These are phyloP conservation scores for Termitomyces eurrhizus DNA, from an alignment of 768 basidiomycete species.

Conservation along the genomic window DNA sequence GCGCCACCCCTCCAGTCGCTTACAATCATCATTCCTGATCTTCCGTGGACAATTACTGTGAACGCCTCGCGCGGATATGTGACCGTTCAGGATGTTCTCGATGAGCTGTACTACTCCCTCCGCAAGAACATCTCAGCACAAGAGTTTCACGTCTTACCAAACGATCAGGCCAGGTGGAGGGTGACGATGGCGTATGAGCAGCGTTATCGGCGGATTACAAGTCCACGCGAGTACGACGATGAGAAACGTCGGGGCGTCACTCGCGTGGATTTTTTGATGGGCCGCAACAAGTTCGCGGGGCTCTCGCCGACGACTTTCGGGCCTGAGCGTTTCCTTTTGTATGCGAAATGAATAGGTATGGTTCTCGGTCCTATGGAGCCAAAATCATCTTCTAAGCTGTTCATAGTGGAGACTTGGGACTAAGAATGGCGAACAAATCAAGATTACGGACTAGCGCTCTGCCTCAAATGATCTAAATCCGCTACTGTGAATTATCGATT, in stretches of 20 bases:
- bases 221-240: constrained; percentile 30
- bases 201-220: constrained; percentile 37
- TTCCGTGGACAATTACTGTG: constrained; percentile 36
- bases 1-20: constrained; percentile 26
- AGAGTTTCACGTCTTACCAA: constrained; percentile 41
- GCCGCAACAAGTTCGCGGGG: constrained; percentile 40
- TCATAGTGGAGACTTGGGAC: background rate
- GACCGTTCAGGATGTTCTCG: constrained; percentile 34
- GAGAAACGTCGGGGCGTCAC: constrained; percentile 52
- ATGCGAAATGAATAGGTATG: constrained; percentile 5
- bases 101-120: constrained; percentile 31
- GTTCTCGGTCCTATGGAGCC: background rate
- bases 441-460: background rate
- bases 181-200: constrained; percentile 45
- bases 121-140: constrained; percentile 34
- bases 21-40: constrained; percentile 23
- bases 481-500: background rate
- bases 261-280: constrained; percentile 56
- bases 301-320: constrained; percentile 29
- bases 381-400: background rate
- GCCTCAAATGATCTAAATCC: background rate
- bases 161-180: constrained; percentile 27
- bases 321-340: constrained; percentile 29
- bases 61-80: constrained; percentile 23
- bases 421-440: background rate